Conservation (phyloP, 495 filamentous ascomycete genomes). For the Aspergillus avenaceus region DNA sequence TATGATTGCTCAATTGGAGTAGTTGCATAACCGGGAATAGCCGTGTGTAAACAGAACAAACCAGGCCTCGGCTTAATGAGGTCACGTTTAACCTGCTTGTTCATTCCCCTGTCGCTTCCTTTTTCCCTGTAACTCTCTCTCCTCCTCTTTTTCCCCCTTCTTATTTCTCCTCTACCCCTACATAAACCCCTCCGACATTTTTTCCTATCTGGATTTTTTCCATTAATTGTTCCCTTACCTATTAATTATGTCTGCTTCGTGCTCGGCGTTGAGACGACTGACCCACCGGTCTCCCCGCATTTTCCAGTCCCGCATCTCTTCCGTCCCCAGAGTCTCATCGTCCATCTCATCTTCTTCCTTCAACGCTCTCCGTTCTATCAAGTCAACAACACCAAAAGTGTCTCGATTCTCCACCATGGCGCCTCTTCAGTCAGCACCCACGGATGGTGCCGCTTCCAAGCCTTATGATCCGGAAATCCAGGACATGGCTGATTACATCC, state of each 20-base stretch:
- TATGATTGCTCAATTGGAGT: background rate
- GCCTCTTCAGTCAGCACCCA: slow-evolving; percentile 37
- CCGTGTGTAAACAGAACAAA: slow-evolving; percentile 7
- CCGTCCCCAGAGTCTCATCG: slow-evolving; percentile 33
- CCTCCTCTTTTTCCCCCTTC: background rate
- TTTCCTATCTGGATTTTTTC: slow-evolving; percentile 7
- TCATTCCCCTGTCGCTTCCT: slow-evolving; percentile 7
- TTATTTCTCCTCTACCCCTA: slow-evolving; percentile 4
- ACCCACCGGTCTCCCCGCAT: slow-evolving; percentile 49
- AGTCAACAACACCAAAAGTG: slow-evolving; percentile 18
- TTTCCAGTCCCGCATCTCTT: slow-evolving; percentile 37
- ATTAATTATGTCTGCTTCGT: slow-evolving; percentile 26
- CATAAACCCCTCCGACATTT: background rate
- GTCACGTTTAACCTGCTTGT: slow-evolving; percentile 11
- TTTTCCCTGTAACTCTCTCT: background rate
- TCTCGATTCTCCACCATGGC: slow-evolving; percentile 48
- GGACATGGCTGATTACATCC: slow-evolving; percentile 92
- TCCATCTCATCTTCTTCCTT: slow-evolving; percentile 21
- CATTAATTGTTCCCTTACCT: slow-evolving; percentile 12
- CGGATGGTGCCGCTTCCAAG: slow-evolving; percentile 34
- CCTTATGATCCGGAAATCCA: slow-evolving; percentile 86
- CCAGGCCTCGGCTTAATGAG: slow-evolving; percentile 18
- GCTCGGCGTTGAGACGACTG: slow-evolving; percentile 41
- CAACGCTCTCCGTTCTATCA: slow-evolving; percentile 13
- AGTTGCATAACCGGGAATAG: slow-evolving; percentile 12